phyloP scores from a whole-genome alignment of 345 rosid species.

The Cardamine chenopodiifolia region DNA sequence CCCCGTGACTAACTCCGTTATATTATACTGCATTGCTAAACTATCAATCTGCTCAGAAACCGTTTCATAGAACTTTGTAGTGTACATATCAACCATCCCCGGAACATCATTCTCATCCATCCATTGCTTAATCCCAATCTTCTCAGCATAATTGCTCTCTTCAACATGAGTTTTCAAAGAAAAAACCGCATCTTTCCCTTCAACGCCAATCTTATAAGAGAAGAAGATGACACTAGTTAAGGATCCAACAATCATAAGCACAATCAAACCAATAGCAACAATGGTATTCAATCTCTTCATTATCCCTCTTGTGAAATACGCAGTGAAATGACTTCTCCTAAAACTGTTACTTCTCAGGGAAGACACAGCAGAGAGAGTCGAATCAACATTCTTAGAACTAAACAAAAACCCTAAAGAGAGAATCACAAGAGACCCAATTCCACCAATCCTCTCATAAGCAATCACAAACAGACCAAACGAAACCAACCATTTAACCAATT shows the following conservation, averaged over 20 bases:
- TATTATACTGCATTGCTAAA: constrained; percentile 82
- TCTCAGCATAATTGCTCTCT: constrained; percentile 88
- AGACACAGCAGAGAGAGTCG: constrained; percentile 70
- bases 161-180: constrained; percentile 82
- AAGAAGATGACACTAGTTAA: constrained; percentile 71
- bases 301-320: constrained; percentile 78
- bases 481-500: constrained; percentile 68
- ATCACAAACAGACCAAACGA: constrained; percentile 80
- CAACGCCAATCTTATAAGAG: constrained; percentile 91
- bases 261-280: constrained; percentile 84
- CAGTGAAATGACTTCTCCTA: constrained; percentile 55
- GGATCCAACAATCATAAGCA: constrained; percentile 74
- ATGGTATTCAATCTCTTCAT: constrained; percentile 72
- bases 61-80: constrained; percentile 65
- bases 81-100: constrained; percentile 77
- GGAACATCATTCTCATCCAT: constrained; percentile 96
- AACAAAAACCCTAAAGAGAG: constrained; percentile 68
- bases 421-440: constrained; percentile 64
- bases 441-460: constrained; percentile 76
- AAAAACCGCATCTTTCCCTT: constrained; percentile 86
- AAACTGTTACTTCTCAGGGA: constrained; percentile 71
- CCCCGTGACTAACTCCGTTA: constrained; percentile 91
- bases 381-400: constrained; percentile 63
- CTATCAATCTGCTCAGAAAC: constrained; percentile 79
- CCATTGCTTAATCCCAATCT: constrained; percentile 80